A percentile compares a stretch with the other conserved stretches of the same genome.
Evolutionary conservation across 495 filamentous ascomycete species (phyloP).

Genomic region (Pyronema domesticum): DNA sequence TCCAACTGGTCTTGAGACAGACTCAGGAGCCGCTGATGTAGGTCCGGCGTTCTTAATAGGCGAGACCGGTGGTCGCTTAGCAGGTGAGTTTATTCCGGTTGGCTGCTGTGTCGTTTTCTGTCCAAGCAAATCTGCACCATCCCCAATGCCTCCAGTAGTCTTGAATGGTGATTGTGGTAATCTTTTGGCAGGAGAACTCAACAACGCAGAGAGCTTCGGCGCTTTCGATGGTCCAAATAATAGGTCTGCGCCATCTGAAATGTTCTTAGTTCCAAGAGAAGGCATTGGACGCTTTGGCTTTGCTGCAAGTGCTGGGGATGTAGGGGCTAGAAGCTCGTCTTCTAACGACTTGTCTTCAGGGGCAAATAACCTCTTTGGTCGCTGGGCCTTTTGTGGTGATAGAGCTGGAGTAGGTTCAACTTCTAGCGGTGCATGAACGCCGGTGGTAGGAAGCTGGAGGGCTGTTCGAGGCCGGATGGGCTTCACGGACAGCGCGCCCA

Average conservation of each 20-base stretch:
- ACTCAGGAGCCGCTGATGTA: not conserved
- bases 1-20: not conserved
- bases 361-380: not conserved
- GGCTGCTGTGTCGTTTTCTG: not conserved
- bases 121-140: no score
- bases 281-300: slow-evolving; percentile 14
- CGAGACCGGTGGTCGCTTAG: not conserved
- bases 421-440: not conserved
- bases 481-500: slow-evolving; percentile 21
- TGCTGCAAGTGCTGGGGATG: slow-evolving; percentile 6
- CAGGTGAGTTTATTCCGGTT: not conserved
- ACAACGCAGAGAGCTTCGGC: slow-evolving; percentile 4
- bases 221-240: not conserved
- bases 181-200: slow-evolving; percentile 18
- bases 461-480: slow-evolving; percentile 15
- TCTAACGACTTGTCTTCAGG: slow-evolving; percentile 13
- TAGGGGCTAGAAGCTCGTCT: slow-evolving; percentile 16
- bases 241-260: not conserved
- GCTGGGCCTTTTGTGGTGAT: slow-evolving; percentile 17
- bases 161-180: slow-evolving; percentile 11
- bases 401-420: slow-evolving; percentile 11
- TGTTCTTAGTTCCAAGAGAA: not conserved
- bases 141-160: not conserved
- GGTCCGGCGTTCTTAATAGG: not conserved
- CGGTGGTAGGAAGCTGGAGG: slow-evolving; percentile 14